phyloP scores from a whole-genome alignment of 345 rosid genomes.

The Gossypium mustelinum region DNA sequence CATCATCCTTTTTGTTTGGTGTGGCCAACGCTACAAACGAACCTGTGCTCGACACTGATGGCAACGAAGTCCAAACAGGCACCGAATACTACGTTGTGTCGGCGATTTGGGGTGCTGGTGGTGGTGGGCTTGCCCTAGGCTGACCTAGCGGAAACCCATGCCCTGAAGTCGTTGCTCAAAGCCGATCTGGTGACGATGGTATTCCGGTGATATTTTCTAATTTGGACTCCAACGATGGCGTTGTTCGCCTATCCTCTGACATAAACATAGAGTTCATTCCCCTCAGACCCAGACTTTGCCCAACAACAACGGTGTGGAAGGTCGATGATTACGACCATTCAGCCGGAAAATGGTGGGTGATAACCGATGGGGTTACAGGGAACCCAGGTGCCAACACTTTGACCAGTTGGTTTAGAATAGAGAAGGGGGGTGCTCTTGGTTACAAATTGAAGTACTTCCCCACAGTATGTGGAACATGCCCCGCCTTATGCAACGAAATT shows the following conservation, averaged over 20 bases:
- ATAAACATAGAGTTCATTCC: not conserved
- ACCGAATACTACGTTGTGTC: not conserved
- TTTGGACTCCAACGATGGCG: not conserved
- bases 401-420: slow-evolving; percentile 9
- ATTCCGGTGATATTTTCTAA: not conserved
- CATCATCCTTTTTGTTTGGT: not conserved
- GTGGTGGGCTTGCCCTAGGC: not conserved
- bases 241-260: not conserved
- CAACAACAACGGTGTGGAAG: not conserved
- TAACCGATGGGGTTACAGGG: not conserved
- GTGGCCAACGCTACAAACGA: not conserved
- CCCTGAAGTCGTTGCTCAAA: not conserved
- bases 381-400: not conserved
- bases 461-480: not conserved
- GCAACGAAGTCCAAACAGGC: not conserved
- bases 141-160: not conserved
- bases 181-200: not conserved
- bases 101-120: not conserved
- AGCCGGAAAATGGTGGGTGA: not conserved
- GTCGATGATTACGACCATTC: not conserved
- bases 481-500: not conserved
- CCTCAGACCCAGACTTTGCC: not conserved
- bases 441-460: not conserved
- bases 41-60: not conserved
- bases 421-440: not conserved